A percentile compares a stretch with the other conserved stretches of the same genome.
Evolutionary conservation across 2,329 filamentous ascomycete genomes (phyloP).

Genomic region (Penicillium psychrosexuale): DNA sequence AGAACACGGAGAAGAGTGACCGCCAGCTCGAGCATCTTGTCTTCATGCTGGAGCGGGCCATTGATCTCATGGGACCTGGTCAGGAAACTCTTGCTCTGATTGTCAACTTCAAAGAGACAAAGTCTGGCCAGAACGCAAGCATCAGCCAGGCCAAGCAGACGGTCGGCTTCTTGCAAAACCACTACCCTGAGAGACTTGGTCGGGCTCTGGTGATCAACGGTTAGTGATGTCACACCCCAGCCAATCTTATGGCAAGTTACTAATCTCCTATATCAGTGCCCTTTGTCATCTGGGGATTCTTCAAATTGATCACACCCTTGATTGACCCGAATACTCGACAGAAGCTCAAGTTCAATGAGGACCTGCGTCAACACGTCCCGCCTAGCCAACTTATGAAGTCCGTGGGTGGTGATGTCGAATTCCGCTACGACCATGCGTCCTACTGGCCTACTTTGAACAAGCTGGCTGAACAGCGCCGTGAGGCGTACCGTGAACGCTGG

Average conservation of each 20-base stretch:
- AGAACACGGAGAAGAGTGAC: constrained; percentile 85
- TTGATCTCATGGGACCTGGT: constrained; percentile 81
- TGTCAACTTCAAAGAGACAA: constrained; percentile 85
- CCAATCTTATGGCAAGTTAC: not conserved
- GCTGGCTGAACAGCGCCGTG: constrained; percentile 64
- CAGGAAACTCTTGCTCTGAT: constrained; percentile 84
- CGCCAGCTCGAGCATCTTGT: constrained; percentile 91
- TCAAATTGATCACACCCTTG: constrained; percentile 93
- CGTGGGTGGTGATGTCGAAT: constrained; percentile 75
- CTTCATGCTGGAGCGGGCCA: constrained; percentile 87
- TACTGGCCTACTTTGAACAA: constrained; percentile 88
- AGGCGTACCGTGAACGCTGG: constrained; percentile 68
- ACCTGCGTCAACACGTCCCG: constrained; percentile 78
- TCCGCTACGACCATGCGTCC: constrained; percentile 80
- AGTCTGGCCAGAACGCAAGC: constrained; percentile 71
- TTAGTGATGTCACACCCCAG: constrained; percentile 43
- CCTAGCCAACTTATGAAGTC: constrained; percentile 76
- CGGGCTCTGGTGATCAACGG: constrained; percentile 85
- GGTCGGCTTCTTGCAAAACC: constrained; percentile 86
- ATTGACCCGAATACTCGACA: constrained; percentile 91
- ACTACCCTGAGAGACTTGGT: constrained; percentile 91
- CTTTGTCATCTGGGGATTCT: constrained; percentile 88
- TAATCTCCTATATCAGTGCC: constrained; percentile 59
- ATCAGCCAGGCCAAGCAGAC: constrained; percentile 76
- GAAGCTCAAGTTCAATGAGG: constrained; percentile 97